Base-by-base conservation (phyloP, 495 filamentous ascomycete species). In the Aspergillus asperescens region DNA sequence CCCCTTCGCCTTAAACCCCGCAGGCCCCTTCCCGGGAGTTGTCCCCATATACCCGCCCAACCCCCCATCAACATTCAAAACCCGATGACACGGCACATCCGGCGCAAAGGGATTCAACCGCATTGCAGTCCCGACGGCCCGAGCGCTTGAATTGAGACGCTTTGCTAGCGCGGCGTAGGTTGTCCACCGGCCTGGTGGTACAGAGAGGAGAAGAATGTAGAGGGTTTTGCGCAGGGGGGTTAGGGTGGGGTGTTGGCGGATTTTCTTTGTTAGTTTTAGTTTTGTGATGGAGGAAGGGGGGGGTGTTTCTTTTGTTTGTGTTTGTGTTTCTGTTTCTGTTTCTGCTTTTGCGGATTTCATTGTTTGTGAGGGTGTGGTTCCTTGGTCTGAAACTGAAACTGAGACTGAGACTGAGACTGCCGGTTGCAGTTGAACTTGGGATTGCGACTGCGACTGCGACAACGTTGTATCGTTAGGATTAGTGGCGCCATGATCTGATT, bases 61-160 rank as follows among this genome's bases (percentile, higher is more conserved):
- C 15, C 38, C 20, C 19, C 58, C 53, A 56, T 57, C 59, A 42
- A 40, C 40, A 16, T 61, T 66, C 45, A 76, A 49, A 1, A 76
- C 73, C 12, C 73, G 66, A 55, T 76, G 73, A 43, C 73, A 76
- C 6, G 73, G 73, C 13, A 88, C 84, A 28, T 74, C 70, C 0
- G 85, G 85, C 31, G 85, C 85, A 56, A 81, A 88, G 0, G 84
- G 85, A 55, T 88, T 89, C 13, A 72, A 76, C 18, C 87, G 77
- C 62, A 88, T 79, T 0, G 88, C 89, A 52, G 84, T 87, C 9
- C 89, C 89, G 2, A 95, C 84, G 2, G 89, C 89, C 1, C 89
- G 77, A 22, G 89, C 84, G 8, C 85, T 89, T 3, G 85, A 87
- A 12, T 69, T 62, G 1, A 93, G 75, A 19, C 84, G 76, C 20